Evolutionary conservation across 176 grass and related monocot species (phyloP).

Genomic region (Rhipidocladum racemiflorum): DNA sequence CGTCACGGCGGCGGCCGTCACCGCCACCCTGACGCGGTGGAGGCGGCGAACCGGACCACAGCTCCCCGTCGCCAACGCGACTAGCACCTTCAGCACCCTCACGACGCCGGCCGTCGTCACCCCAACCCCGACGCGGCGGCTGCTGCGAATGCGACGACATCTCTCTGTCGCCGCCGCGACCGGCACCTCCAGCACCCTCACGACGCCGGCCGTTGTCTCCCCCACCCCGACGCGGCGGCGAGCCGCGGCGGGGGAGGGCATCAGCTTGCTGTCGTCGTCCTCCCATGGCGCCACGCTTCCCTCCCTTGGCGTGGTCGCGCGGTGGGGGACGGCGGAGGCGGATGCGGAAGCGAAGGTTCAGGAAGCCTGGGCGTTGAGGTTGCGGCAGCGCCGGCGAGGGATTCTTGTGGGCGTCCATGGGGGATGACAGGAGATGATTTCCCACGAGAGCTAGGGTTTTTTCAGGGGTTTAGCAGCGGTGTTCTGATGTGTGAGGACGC

Average conservation of each 20-base stretch:
- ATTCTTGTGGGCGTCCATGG: background rate
- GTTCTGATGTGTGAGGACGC: background rate
- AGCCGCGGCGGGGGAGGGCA: background rate
- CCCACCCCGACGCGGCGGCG: background rate
- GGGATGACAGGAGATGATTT: background rate
- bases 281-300: accelerated
- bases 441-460: background rate
- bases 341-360: accelerated
- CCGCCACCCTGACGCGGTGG: background rate
- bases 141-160: too few species aligned
- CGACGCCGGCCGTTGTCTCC: background rate
- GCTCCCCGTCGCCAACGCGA: background rate
- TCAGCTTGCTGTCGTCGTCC: background rate
- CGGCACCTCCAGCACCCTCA: too few species aligned
- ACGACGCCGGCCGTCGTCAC: background rate
- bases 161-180: too few species aligned
- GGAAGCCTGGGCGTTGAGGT: background rate
- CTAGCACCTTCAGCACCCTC: background rate
- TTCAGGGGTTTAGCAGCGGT: background rate
- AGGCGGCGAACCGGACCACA: too few species aligned
- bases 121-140: background rate
- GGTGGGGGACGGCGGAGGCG: background rate
- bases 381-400: background rate
- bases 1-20: background rate
- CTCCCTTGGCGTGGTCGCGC: accelerated